Base-by-base conservation (phyloP, 179 eudicot species). In the Sideroxylon spinosum region DNA sequence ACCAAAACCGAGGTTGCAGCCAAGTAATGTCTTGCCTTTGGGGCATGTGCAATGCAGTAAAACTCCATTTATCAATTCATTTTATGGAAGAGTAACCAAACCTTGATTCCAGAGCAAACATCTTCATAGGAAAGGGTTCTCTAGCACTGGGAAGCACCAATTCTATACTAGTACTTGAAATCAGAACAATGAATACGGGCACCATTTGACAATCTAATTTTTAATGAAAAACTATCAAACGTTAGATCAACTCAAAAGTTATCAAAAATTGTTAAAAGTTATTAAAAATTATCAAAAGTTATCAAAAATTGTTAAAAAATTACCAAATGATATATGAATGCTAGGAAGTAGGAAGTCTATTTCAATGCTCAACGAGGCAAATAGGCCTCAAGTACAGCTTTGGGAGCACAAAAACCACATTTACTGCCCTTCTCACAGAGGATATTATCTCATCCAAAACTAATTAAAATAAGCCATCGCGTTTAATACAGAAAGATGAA, bases 341-440 rank as follows among this genome's bases (percentile, higher is more conserved):
- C 57, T 6, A 68, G 55, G 55, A 69, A 48, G 12, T 1, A 37
- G 44, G 44, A 37, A n/a, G 53, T 70, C 16, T 7, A 49, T 12
- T 48, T 49, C 2, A 3, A 7, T 22, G 49, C 25, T 22, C 60
- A 0, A 61, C 4, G 65, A 25, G 28, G 6, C 16, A 25, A 6
- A 26, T 64, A 12, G 11, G 16, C 68, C 68, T 25, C 16, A 16
- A 70, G 17, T 7, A 14, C 73, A 70, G 23, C 44, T 32, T 37
- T 49, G 8, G 4, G 6, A 70, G 19, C 74, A 52, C 9, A 14
- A 70, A 70, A 11, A 2, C 59, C 29, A 48, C 32, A 20, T 10
- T 68, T 44, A 44, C 74, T 3, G 74, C 53, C 22, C 68, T 25
- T 64, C 68, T 64, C 68, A n/a, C 65, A 64, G 65, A 61, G 64